Evolutionary conservation across 345 rosid species (phyloP).

Genomic region (Arabis alpina): DNA sequence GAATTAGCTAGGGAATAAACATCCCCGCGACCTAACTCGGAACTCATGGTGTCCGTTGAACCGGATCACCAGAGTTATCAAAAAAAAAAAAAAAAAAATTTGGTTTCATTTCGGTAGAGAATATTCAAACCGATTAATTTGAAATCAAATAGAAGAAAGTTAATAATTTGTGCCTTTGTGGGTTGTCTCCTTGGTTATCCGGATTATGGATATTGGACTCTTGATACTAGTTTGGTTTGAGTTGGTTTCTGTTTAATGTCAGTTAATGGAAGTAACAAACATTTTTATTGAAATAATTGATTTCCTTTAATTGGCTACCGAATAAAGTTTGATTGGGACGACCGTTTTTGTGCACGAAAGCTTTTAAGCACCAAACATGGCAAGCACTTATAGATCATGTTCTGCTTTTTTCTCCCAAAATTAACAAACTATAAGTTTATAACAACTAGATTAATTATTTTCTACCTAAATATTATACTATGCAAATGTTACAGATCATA

Average conservation of each 20-base stretch:
- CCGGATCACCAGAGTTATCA: too few species aligned
- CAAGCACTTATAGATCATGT: conserved; percentile 45
- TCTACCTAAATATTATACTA: too few species aligned
- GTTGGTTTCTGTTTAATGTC: not conserved
- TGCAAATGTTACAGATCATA: conserved; percentile 34
- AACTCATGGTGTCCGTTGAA: too few species aligned
- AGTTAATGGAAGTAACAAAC: not conserved
- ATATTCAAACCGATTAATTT: too few species aligned
- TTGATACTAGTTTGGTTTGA: not conserved
- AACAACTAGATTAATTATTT: conserved; percentile 10
- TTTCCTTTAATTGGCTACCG: not conserved
- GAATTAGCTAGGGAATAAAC: too few species aligned
- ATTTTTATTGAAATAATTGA: not conserved
- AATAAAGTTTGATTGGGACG: conserved; percentile 30
- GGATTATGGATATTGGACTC: too few species aligned
- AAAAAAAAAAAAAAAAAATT: too few species aligned
- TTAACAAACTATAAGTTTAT: not conserved
- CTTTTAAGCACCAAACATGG: conserved; percentile 34
- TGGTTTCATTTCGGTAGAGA: too few species aligned
- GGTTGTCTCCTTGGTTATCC: too few species aligned
- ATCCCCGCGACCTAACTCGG: too few species aligned
- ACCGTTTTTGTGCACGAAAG: conserved; percentile 14
- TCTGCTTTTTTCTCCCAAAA: conserved; percentile 2
- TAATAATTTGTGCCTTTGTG: too few species aligned
- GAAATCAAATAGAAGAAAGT: too few species aligned